Base-by-base conservation (phyloP, 1,284 basidiomycete genomes). In the Sporisorium iseilematis-ciliati region DNA sequence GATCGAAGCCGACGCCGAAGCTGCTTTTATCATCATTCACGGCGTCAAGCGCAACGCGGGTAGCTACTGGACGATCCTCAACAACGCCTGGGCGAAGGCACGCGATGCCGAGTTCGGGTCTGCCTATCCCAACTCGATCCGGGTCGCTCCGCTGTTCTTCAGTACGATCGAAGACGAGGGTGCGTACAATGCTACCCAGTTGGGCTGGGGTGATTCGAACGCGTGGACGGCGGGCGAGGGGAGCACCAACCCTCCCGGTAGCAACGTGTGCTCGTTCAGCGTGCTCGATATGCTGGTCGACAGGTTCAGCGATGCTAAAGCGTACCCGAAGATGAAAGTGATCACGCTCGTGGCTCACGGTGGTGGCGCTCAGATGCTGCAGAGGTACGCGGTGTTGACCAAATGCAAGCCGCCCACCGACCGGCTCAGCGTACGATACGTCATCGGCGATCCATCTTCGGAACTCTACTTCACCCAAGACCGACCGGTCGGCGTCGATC, bases 341-440 rank as follows among this genome's bases (percentile, higher is more conserved):
- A 70, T 83, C 51, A 80, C 78, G 10, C 65, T 83, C n/a, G 65
- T 78, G 8, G 81, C 72, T 6, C 81, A 83, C 56, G 81, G 81
- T 12, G 81, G 79, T 3, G 81, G 81, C 2, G 79, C 61, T 5
- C 78, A 82, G 66, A 61, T 81, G 50, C 42, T 81, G 26, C 73
- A 73, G 45, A 55, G 81, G 12, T 78, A 81, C 20, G 81, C 77
- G 0, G 75, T 77, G n/a, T 10, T 80, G 21, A 71, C 77, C 14
- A 50, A 31, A 14, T 3, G 60, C 12, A 71, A 75, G 18, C 62
- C 75, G 0, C 53, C 49, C 2, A 61, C 65, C 0, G 10, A 26
- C 10, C 11, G 74, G 10, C 20, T 78, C 6, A 56, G 55, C 31
- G 58, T 82, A 7, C 70, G 81, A 2, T 82, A 78, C 41, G 58